Evolutionary conservation across 257 asterid genomes (phyloP).

Genomic region (Penstemon davidsonii): DNA sequence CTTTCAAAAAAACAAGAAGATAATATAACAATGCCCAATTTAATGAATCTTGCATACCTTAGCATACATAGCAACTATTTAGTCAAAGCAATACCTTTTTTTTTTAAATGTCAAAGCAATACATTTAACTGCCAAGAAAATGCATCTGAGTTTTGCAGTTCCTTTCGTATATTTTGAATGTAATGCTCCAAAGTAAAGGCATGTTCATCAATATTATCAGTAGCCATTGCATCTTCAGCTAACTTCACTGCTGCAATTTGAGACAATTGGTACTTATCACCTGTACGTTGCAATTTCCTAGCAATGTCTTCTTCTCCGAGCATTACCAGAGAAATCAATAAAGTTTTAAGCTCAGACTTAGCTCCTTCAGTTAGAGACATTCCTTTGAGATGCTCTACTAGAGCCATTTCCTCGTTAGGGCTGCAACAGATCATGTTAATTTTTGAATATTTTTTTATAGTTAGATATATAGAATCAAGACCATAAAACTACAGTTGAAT

Average conservation of each 20-base stretch:
- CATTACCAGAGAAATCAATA: slow-evolving; percentile 71
- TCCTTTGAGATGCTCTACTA: slow-evolving; percentile 83
- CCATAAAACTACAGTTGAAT: slow-evolving; percentile 13
- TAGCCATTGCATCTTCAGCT: slow-evolving; percentile 55
- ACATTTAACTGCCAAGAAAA: slow-evolving; percentile 75
- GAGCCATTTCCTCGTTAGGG: slow-evolving; percentile 87
- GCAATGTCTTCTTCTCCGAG: slow-evolving; percentile 70
- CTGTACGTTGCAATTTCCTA: slow-evolving; percentile 65
- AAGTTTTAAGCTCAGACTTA: slow-evolving; percentile 64
- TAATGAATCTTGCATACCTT: neutral
- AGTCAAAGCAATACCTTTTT: too few relatives aligned
- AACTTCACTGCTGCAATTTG: slow-evolving; percentile 82
- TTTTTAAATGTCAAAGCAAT: slow-evolving; percentile 36
- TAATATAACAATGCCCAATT: neutral
- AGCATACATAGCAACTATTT: too few relatives aligned
- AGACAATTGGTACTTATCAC: slow-evolving; percentile 69
- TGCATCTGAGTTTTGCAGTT: slow-evolving; percentile 53
- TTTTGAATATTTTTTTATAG: neutral
- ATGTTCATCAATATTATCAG: slow-evolving; percentile 49
- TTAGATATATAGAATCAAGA: slow-evolving; percentile 10
- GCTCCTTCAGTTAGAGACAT: slow-evolving; percentile 80
- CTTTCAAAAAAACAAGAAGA: neutral
- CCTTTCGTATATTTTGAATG: slow-evolving; percentile 45
- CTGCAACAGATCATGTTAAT: slow-evolving; percentile 36
- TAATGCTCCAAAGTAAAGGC: slow-evolving; percentile 59